Base-by-base conservation (phyloP, 2,329 filamentous ascomycete genomes). In the Colletotrichum sansevieriae region DNA sequence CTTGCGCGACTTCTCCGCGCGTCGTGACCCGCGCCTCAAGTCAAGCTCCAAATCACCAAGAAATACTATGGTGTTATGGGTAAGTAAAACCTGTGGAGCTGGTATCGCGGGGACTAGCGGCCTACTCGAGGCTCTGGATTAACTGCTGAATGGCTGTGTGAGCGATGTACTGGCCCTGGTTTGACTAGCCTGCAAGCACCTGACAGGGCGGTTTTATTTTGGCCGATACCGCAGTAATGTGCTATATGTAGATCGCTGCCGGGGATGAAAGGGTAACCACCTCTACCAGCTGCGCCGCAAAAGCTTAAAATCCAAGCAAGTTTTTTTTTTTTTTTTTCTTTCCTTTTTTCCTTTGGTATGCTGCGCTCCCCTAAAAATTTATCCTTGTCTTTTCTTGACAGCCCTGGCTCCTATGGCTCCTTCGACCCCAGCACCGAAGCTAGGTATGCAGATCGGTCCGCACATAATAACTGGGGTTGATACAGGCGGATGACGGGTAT, bases 211-310 rank as follows among this genome's bases (percentile, higher is more conserved):
- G n/a, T n/a, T n/a, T n/a, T n/a, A n/a, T n/a, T n/a, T n/a, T n/a
- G n/a, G n/a, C n/a, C n/a, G n/a, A n/a, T n/a, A n/a, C n/a, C n/a
- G n/a, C n/a, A n/a, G n/a, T n/a, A 35, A 3, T n/a, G n/a, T 20
- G 18, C 37, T 18, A 18, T 12, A 49, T 37, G 64, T 29, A 49
- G 58, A 67, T 67, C 64, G 59, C 43, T 57, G 18, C 51, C 35
- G 9, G 47, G 18, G 22, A 18, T 15, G 44, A 29, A 20, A 37
- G 51, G 58, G 10, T 15, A 43, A 18, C 33, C 57, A 66, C 57
- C 13, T 56, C 47, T 66, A 57, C 58, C 58, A 52, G 64, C 22
- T 59, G 51, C 43, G 25, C 51, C 43, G 43, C 43, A 51, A 63
- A 60, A 67, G 51, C 43, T 67, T 63, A 33, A 51, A 41, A 25